Evolutionary conservation across 257 asterid species (phyloP), one percentile per base, ranked within the genome.

Genomic region (Salvia hispanica): DNA sequence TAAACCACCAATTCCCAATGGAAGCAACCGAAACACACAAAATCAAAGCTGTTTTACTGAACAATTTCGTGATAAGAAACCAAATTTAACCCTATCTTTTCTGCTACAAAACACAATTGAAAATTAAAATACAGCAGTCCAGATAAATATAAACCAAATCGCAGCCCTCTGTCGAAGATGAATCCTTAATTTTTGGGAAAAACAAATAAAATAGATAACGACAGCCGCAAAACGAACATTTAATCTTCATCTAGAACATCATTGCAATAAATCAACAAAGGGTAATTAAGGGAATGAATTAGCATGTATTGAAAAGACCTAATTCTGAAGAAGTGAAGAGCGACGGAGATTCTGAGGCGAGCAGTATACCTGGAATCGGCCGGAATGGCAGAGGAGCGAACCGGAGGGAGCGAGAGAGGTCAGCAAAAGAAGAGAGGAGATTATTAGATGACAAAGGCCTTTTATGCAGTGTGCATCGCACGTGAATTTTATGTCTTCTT

Each of bases 361-460:
- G 16, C 4, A 40, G 3, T 25, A n/a, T 62, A 74, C 79, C 79
- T 57, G 36, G 28, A 70, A 14, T 58, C 44, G 44, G 58, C 36
- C 68, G 72, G 73, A 48, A 28, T 13, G 12, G 72, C 61, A 33
- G 43, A 43, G 71, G 18, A 44, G 71, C 59, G 44, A 21, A 66
- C 59, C 58, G 72, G 68, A 21, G 64, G 58, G 31, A 47, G 47
- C 42, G 64, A 51, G 66, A 43, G 54, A 54, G 67, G 58, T 12
- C 47, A 10, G 67, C 31, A 25, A 39, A 46, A 16, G 48, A 2
- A 21, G 13, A 13, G 10, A 36, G 58, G 14, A 31, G 64, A 47
- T 46, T 14, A 14, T 34, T 3, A 9, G 50, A 45, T 4, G 12
- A 37, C 47, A 48, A 14, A 63, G 7, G 12, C 8, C 8, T 46